phyloP scores from a whole-genome alignment of 345 rosid species.

The Gossypium raimondii region DNA sequence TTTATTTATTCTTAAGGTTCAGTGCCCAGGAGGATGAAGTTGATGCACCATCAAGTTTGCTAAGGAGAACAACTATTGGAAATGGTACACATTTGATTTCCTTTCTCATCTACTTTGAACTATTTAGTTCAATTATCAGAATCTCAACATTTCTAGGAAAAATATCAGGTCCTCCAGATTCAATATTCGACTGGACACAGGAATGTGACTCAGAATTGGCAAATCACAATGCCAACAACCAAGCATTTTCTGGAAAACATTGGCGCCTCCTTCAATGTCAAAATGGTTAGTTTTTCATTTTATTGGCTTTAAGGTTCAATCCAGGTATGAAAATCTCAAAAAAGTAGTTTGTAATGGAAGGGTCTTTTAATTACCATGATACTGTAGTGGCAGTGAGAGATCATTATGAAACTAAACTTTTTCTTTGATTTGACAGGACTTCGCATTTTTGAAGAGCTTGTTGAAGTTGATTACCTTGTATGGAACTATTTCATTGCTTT shows the following conservation, averaged over 20 bases:
- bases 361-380: background rate
- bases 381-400: conserved; percentile 11
- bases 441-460: conserved; percentile 98
- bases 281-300: conserved; percentile 58
- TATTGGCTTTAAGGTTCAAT: conserved; percentile 5
- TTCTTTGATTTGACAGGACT: conserved; percentile 60
- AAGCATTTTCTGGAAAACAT: conserved; percentile 91
- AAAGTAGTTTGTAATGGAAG: background rate
- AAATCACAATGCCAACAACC: conserved; percentile 68
- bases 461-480: conserved; percentile 99
- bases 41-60: conserved; percentile 46
- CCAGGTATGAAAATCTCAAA: conserved; percentile 6
- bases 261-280: conserved; percentile 99
- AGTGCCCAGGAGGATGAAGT: conserved; percentile 94
- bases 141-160: conserved; percentile 24
- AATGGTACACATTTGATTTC: conserved; percentile 51
- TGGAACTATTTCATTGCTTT: conserved; percentile 25
- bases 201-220: conserved; percentile 71
- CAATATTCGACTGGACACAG: conserved; percentile 82
- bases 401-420: conserved; percentile 9
- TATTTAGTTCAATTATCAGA: conserved; percentile 19
- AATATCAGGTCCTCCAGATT: conserved; percentile 81
- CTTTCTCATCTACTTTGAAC: conserved; percentile 12
- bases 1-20: conserved; percentile 40
- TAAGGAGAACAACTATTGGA: conserved; percentile 91